Evolutionary conservation across 2,329 filamentous ascomycete species (phyloP).

Genomic region (Arthrinium puccinioides): DNA sequence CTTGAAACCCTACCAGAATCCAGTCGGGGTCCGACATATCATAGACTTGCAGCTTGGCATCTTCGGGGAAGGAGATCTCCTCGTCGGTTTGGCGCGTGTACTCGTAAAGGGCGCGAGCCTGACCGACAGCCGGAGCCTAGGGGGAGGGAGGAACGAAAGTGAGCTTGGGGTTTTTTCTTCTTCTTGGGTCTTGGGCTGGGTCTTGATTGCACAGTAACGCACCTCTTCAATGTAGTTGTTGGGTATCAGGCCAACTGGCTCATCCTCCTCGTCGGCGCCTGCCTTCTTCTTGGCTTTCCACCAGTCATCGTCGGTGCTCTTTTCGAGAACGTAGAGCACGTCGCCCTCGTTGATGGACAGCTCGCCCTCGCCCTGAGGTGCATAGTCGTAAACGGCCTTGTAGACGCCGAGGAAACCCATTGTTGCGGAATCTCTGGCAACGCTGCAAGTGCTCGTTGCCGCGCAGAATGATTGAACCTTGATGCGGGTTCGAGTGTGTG

Average conservation of each 20-base stretch:
- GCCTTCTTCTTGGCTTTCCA: slow-evolving; percentile 96
- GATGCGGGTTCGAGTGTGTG: too few species aligned
- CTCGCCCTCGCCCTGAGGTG: slow-evolving; percentile 79
- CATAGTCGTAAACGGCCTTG: slow-evolving; percentile 88
- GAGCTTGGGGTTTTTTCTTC: neutral
- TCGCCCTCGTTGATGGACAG: slow-evolving; percentile 80
- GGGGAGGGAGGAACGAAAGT: too few species aligned
- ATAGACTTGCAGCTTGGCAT: slow-evolving; percentile 74
- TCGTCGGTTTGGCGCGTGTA: slow-evolving; percentile 97
- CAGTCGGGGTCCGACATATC: slow-evolving; percentile 91
- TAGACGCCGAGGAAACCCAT: slow-evolving; percentile 95
- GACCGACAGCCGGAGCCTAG: slow-evolving; percentile 57
- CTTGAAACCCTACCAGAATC: slow-evolving; percentile 81
- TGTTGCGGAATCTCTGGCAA: slow-evolving; percentile 10
- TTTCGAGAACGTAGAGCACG: slow-evolving; percentile 80
- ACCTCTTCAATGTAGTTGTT: slow-evolving; percentile 96
- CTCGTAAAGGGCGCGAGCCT: slow-evolving; percentile 93
- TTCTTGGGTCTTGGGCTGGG: slow-evolving; percentile 1
- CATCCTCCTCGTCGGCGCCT: slow-evolving; percentile 74
- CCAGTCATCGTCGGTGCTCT: slow-evolving; percentile 73
- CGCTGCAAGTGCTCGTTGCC: neutral
- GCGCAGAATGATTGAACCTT: too few species aligned
- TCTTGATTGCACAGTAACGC: too few species aligned
- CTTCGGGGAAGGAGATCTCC: slow-evolving; percentile 91
- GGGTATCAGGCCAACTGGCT: slow-evolving; percentile 83